phyloP scores from a whole-genome alignment of 2,329 filamentous ascomycete species.

The Septoria linicola region DNA sequence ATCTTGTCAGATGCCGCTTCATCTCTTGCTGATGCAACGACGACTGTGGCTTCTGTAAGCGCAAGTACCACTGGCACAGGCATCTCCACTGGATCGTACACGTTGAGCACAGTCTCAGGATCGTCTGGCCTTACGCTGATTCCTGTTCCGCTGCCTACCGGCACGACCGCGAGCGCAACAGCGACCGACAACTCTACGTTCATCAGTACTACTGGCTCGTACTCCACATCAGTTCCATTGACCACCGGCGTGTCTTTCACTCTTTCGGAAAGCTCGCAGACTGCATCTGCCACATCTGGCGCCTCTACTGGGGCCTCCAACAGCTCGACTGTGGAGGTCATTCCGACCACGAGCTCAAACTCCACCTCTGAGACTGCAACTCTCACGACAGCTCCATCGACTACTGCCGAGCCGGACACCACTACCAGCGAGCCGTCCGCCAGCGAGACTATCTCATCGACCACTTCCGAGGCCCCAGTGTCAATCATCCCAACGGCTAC shows the following conservation, averaged over 20 bases:
- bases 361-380: conserved; percentile 5
- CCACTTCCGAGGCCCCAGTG: conserved; percentile 32
- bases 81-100: conserved; percentile 19
- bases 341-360: conserved; percentile 3
- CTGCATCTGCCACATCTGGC: neutral
- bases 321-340: neutral
- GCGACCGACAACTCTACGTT: conserved; percentile 21
- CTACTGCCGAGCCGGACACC: conserved; percentile 14
- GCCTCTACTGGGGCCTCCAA: neutral
- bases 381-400: conserved; percentile 9
- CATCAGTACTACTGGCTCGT: conserved; percentile 19
- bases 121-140: conserved; percentile 26
- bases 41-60: conserved; percentile 21
- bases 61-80: conserved; percentile 21
- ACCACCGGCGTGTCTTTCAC: conserved; percentile 22
- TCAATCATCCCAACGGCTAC: conserved; percentile 51
- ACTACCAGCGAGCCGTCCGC: conserved; percentile 11
- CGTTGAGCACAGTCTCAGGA: conserved; percentile 22
- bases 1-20: conserved; percentile 35
- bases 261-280: conserved; percentile 11
- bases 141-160: conserved; percentile 26
- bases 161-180: conserved; percentile 21
- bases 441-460: conserved; percentile 14
- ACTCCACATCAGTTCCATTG: conserved; percentile 21
- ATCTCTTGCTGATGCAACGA: conserved; percentile 22